Base-by-base conservation (phyloP, 345 rosid species). In the Pseudoturritis turrita region DNA sequence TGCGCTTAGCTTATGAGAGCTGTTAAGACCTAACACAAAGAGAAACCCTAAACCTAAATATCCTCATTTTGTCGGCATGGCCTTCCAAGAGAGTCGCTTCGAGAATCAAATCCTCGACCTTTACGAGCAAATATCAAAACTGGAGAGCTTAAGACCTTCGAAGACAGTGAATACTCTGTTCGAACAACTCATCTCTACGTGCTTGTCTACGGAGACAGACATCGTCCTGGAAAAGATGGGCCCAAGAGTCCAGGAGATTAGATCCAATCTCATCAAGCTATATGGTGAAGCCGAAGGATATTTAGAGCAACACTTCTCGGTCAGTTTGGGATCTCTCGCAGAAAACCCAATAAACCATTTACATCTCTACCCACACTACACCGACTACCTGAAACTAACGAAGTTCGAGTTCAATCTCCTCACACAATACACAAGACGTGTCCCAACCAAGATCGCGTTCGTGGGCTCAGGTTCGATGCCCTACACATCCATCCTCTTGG, bases 211-310 rank as follows among this genome's bases (percentile, higher is more conserved):
- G 17, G 28, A 35, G 26, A 56, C 62, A 35, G 36, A 56, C 2
- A 56, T 56, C 9, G 43, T 18, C 41, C 10, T 56, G 4, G 26
- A 11, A 12, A 56, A 19, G 21, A 35, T 57, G 44, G 36, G 62
- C 17, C 44, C 62, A 35, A 35, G 19, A 57, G 17, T 57, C 28
- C 44, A 57, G 36, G 1, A 35, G 10, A 57, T 57, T 43, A 57
- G 62, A 57, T 10, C 62, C 15, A 57, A 35, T 57, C 44, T 57
- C 62, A 35, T 57, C 28, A 57, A 57, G 44, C 62, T 57, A 57
- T 43, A 43, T 35, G 29, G 26, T 35, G 44, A 56, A 57, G 62
- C 62, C 12, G 19, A 35, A 11, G 28, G 62, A 23, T 18, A 56
- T 57, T 56, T 43, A 6, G 62, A 57, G 44, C 15, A 57, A 57